Percentiles rank a stretch among this genome's conserved stretches.
Conservation (phyloP, 345 rosid species). For the Eucalyptus curtisii region DNA sequence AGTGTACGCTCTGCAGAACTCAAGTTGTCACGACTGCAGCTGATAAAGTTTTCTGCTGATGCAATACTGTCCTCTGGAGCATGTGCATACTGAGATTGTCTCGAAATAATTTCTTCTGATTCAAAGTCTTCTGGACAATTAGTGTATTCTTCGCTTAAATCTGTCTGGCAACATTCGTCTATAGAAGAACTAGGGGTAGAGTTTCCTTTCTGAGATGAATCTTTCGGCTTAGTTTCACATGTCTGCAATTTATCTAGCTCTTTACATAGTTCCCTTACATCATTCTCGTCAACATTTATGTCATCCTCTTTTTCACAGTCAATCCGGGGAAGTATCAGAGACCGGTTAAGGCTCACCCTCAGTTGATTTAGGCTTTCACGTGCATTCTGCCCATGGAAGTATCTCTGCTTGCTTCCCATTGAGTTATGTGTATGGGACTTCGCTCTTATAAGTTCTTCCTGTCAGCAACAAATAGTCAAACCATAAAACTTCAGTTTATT, state of each 20-base stretch:
- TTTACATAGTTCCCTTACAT: constrained; percentile 55
- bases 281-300: constrained; percentile 52
- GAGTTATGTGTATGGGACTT: constrained; percentile 41
- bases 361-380: constrained; percentile 79
- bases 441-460: constrained; percentile 93
- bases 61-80: constrained; percentile 10
- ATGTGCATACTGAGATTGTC: constrained; percentile 13
- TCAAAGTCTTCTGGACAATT: constrained; percentile 32
- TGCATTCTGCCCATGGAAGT: constrained; percentile 38
- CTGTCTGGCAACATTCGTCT: constrained; percentile 58
- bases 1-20: background rate
- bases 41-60: constrained; percentile 7
- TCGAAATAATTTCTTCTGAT: constrained; percentile 31
- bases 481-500: background rate
- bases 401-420: constrained; percentile 31
- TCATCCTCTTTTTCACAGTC: constrained; percentile 48
- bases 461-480: constrained; percentile 4
- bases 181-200: constrained; percentile 43
- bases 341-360: constrained; percentile 91
- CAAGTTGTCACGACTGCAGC: background rate
- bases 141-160: constrained; percentile 49
- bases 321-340: constrained; percentile 57
- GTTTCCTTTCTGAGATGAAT: constrained; percentile 30
- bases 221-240: constrained; percentile 25
- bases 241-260: constrained; percentile 55